phyloP scores from a whole-genome alignment of 1,284 basidiomycete species.

The Phlebopus sp. region DNA sequence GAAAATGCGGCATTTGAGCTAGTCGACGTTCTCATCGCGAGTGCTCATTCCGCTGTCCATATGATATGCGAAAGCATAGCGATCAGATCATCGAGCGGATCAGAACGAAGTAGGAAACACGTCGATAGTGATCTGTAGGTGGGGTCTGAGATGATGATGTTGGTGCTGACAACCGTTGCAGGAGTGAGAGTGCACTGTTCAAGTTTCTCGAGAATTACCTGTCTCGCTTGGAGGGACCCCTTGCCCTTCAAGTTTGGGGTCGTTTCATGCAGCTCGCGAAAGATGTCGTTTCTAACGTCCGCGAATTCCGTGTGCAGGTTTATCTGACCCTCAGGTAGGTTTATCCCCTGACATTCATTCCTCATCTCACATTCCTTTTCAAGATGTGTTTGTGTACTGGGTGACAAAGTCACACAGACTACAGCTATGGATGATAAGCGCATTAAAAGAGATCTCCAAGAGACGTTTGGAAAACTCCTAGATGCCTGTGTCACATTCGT shows the following conservation, averaged over 20 bases:
- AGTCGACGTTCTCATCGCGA: constrained; percentile 80
- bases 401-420: constrained; percentile 84
- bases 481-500: constrained; percentile 79
- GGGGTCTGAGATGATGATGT: not conserved
- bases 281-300: constrained; percentile 64
- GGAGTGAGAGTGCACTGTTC: constrained; percentile 69
- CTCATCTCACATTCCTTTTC: constrained; percentile 14
- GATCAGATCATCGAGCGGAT: constrained; percentile 47
- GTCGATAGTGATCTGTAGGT: constrained; percentile 67
- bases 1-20: constrained; percentile 74
- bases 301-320: constrained; percentile 66
- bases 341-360: not conserved
- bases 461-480: constrained; percentile 82
- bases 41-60: constrained; percentile 85
- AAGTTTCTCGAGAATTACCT: constrained; percentile 89
- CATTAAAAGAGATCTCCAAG: constrained; percentile 90
- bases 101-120: constrained; percentile 58
- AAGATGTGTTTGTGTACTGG: constrained; percentile 79
- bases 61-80: constrained; percentile 86
- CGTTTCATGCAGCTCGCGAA: constrained; percentile 78
- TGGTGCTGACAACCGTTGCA: constrained; percentile 28
- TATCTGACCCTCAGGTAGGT: constrained; percentile 73
- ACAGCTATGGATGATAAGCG: constrained; percentile 88
- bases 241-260: constrained; percentile 90
- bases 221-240: constrained; percentile 79